Base-by-base conservation (phyloP, 1,284 basidiomycete genomes). In the Cryptococcus jaspeensis region DNA sequence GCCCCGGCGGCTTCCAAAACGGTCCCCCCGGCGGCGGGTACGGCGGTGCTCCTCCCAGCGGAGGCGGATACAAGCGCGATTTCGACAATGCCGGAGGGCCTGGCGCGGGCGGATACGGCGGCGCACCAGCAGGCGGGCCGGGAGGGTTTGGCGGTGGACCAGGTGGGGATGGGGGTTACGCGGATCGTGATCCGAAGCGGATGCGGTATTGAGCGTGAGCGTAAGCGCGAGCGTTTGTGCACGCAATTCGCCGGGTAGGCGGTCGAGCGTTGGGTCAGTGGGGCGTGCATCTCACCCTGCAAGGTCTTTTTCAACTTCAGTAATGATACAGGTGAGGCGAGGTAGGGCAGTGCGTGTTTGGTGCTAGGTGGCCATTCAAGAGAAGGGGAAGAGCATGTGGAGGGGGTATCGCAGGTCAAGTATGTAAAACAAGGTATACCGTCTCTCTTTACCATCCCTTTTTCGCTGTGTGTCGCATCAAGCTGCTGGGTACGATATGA, bases 121-220 rank as follows among this genome's bases (percentile, higher is more conserved):
- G 60, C 11, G 48, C 36, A 15, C 40, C 37, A 23, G 58, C 51
- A 23, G 45, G 45, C 35, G 20, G n/a, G 13, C 56, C 55, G 36
- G 44, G 44, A 11, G 38, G 37, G 15, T 40, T 23, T 37, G 36
- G 47, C 4, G 47, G n/a, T n/a, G n/a, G n/a, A n/a, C n/a, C n/a
- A 9, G 28, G 48, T 15, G 41, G 48, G 22, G 48, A n/a, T 50
- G 53, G 55, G 23, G 56, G 60, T 35, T 56, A 58, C 28, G 59
- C 63, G 15, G 64, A 65, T 53, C 56, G 64, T 25, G 64, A 65
- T 59, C 40, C 59, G 7, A 65, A 65, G 53, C 53, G 64, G 41
- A 59, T 61, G 54, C 61, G 64, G 41, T 65, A 65, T 52, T 65
- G 45, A 58, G 18, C 28, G 22, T 44, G 50, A 41, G 35, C 28